phyloP scores from a whole-genome alignment of 352 stramenopile genomes.

The Pythium aquatile region DNA sequence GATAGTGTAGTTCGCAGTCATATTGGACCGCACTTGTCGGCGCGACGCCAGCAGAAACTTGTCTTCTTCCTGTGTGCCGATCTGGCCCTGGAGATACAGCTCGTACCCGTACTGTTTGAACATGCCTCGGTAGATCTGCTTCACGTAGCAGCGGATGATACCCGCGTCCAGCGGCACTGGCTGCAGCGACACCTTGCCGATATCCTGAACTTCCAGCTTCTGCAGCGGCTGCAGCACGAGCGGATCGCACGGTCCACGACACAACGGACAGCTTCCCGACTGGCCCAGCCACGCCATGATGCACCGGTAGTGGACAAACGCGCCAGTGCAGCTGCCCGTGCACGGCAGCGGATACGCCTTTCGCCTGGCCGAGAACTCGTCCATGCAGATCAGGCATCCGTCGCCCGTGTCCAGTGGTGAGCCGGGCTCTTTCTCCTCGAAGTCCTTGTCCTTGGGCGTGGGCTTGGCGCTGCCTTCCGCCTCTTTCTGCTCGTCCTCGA shows the following conservation, averaged over 20 bases:
- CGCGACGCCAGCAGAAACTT: conserved; percentile 72
- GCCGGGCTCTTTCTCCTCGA: conserved; percentile 23
- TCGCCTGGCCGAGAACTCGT: conserved; percentile 82
- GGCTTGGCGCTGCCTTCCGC: conserved; percentile 26
- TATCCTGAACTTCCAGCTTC: conserved; percentile 79
- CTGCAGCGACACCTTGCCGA: conserved; percentile 72
- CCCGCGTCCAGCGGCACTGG: conserved; percentile 78
- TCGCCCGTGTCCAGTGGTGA: conserved; percentile 31
- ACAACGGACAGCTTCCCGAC: conserved; percentile 80
- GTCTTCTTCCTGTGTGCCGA: conserved; percentile 81
- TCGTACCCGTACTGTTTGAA: conserved; percentile 89
- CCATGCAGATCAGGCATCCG: conserved; percentile 87
- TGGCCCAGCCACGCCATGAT: conserved; percentile 89
- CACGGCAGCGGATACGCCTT: conserved; percentile 86
- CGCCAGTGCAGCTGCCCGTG: conserved; percentile 71
- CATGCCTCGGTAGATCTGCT: conserved; percentile 84
- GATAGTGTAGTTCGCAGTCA: conserved; percentile 88
- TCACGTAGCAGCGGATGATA: conserved; percentile 88
- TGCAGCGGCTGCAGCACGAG: conserved; percentile 81
- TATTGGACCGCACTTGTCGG: conserved; percentile 85
- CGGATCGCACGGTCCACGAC: conserved; percentile 74
- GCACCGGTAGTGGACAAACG: conserved; percentile 83
- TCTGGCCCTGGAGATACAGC: conserved; percentile 80
- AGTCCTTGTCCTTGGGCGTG: conserved; percentile 18
- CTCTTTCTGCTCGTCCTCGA: conserved; percentile 36